Percentiles rank a stretch among this genome's conserved stretches.
These are phyloP conservation scores for Starmerella potacharoeniae DNA, from an alignment of 805 yeast species.

Conservation along the genomic window DNA sequence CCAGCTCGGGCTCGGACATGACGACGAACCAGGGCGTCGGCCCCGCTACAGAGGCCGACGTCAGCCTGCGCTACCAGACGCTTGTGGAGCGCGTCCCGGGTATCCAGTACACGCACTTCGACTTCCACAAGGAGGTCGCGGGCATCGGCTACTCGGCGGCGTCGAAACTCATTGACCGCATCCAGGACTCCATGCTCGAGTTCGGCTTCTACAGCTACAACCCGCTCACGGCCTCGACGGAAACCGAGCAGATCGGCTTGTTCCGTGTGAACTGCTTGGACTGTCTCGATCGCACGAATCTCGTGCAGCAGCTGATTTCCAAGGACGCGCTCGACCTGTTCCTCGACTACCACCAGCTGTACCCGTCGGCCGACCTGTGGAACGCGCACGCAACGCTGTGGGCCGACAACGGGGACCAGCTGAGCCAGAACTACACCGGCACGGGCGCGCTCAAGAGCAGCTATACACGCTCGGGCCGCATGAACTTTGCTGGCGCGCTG, in stretches of 20 bases:
- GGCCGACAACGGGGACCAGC: constrained; percentile 98
- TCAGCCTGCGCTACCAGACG: constrained; percentile 17
- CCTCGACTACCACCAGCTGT: constrained; percentile 35
- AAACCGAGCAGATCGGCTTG: constrained; percentile 76
- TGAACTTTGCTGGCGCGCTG: constrained; percentile 94
- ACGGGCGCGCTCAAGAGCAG: constrained; percentile 95
- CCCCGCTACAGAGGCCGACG: constrained; percentile 17
- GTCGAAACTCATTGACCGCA: constrained; percentile 47
- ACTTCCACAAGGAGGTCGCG: constrained; percentile 84
- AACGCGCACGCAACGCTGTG: constrained; percentile 75
- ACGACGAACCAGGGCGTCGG: constrained; percentile 6
- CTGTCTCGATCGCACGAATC: constrained; percentile 87
- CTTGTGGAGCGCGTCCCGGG: constrained; percentile 19
- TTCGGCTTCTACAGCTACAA: constrained; percentile 80
- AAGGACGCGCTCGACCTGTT: constrained; percentile 46
- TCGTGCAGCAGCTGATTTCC: constrained; percentile 67
- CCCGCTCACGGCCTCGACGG: constrained; percentile 33
- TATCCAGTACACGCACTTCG: constrained; percentile 67
- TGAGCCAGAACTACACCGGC: constrained; percentile 92
- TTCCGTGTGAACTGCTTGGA: constrained; percentile 91
- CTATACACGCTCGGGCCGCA: constrained; percentile 86
- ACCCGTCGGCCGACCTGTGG: constrained; percentile 43
- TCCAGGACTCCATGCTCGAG: constrained; percentile 55
- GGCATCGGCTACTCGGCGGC: constrained; percentile 78
- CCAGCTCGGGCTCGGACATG: neutral